Conservation (phyloP, 2,329 filamentous ascomycete species). For the Anisogramma anomala region DNA sequence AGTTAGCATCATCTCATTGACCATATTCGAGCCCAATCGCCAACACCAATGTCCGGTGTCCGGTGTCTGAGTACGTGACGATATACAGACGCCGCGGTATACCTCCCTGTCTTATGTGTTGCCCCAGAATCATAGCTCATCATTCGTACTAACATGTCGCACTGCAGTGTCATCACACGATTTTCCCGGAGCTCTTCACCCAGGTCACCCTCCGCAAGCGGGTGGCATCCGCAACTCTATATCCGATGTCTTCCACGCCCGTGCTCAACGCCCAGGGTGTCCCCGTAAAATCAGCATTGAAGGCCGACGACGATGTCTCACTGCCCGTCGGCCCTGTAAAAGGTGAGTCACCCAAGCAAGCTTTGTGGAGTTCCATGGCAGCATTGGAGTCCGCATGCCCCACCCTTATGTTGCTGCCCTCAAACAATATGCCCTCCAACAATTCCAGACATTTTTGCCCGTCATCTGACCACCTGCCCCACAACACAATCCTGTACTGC, state of each 20-base stretch:
- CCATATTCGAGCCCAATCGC: too few species aligned
- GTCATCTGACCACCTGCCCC: neutral
- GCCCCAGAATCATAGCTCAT: too few species aligned
- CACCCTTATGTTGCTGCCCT: neutral
- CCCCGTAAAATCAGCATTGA: slow-evolving; percentile 14
- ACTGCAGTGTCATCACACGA: too few species aligned
- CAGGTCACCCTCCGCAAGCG: too few species aligned
- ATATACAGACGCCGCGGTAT: too few species aligned
- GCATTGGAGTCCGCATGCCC: neutral
- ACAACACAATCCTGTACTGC: neutral
- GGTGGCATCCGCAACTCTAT: neutral
- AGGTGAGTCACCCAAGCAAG: slow-evolving; percentile 4
- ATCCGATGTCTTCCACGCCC: slow-evolving; percentile 7
- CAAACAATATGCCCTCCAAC: too few species aligned
- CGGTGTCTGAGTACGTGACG: too few species aligned
- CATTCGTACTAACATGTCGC: too few species aligned
- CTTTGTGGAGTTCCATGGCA: neutral
- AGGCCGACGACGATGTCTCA: slow-evolving; percentile 12
- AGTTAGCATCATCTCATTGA: too few species aligned
- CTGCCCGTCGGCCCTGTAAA: slow-evolving; percentile 7
- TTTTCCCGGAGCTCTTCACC: too few species aligned
- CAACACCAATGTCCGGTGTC: too few species aligned
- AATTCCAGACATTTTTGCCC: neutral
- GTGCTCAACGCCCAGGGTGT: slow-evolving; percentile 13
- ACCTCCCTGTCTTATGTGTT: too few species aligned